phyloP scores from a whole-genome alignment of 1,139 yeast species.

The Nematodospora anomalae region DNA sequence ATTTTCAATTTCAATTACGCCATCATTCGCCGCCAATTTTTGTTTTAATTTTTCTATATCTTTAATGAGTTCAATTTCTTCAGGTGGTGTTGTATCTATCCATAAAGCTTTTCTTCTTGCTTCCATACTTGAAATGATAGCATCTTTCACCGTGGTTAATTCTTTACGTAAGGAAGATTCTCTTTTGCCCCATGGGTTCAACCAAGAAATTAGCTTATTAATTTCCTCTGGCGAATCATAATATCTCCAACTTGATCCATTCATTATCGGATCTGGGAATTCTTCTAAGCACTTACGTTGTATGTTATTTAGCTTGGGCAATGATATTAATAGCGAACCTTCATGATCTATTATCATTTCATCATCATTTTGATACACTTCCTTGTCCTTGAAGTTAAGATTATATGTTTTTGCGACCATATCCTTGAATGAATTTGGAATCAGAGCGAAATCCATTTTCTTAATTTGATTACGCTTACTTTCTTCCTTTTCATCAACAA shows the following conservation, averaged over 20 bases:
- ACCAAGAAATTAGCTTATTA: conserved; percentile 59
- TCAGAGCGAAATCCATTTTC: conserved; percentile 19
- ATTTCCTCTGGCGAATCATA: conserved; percentile 66
- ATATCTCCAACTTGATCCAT: conserved; percentile 65
- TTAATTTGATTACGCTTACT: conserved; percentile 13
- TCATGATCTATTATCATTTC: conserved; percentile 36
- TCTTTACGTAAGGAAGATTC: conserved; percentile 72
- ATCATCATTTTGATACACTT: conserved; percentile 17
- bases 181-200: conserved; percentile 74
- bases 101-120: conserved; percentile 58
- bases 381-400: conserved; percentile 20
- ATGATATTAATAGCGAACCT: conserved; percentile 40
- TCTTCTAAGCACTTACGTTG: conserved; percentile 75
- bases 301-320: conserved; percentile 36
- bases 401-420: conserved; percentile 21
- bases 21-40: conserved; percentile 13
- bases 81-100: conserved; percentile 37
- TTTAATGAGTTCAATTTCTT: conserved; percentile 40
- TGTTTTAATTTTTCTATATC: conserved; percentile 30
- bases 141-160: conserved; percentile 51
- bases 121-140: conserved; percentile 55
- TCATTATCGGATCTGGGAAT: conserved; percentile 51
- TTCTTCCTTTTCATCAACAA: conserved; percentile 11
- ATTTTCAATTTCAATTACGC: conserved; percentile 11
- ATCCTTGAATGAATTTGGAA: conserved; percentile 21